Conservation (phyloP, 768 basidiomycete species). For the Tylopilus rubrobrunneus region DNA sequence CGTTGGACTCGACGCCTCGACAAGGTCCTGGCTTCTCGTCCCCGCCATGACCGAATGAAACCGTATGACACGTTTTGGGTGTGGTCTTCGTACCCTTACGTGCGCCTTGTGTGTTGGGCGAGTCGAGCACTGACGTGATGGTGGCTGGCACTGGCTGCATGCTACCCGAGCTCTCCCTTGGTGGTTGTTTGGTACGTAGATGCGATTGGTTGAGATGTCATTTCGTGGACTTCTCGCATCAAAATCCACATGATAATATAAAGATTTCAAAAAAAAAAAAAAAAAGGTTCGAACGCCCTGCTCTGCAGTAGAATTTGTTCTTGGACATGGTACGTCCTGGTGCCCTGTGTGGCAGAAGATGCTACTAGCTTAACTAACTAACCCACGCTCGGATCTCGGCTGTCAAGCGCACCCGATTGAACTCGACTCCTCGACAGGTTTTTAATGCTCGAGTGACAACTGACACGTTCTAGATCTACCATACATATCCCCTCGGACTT, state of each 20-base stretch:
- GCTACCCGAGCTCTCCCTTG: background rate
- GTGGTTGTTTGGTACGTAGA: background rate
- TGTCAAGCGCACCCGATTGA: too few relatives aligned
- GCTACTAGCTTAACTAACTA: too few relatives aligned
- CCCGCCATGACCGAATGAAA: background rate
- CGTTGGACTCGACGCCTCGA: background rate
- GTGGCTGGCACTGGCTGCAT: background rate
- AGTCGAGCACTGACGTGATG: background rate
- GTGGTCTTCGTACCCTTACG: background rate
- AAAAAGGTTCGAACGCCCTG: too few relatives aligned
- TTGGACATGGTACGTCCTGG: too few relatives aligned
- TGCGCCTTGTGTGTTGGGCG: background rate
- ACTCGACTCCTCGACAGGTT: too few relatives aligned
- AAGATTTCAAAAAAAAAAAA: too few relatives aligned
- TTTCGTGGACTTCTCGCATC: background rate
- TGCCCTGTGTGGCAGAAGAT: too few relatives aligned
- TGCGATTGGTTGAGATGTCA: background rate
- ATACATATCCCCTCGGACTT: too few relatives aligned
- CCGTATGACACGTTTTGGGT: background rate
- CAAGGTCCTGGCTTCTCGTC: background rate
- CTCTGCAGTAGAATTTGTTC: too few relatives aligned
- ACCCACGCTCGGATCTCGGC: too few relatives aligned
- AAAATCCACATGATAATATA: background rate
- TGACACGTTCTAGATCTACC: too few relatives aligned
- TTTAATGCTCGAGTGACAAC: too few relatives aligned